Base-by-base conservation (phyloP, 257 asterid genomes). In the Ligustrum vulgare region DNA sequence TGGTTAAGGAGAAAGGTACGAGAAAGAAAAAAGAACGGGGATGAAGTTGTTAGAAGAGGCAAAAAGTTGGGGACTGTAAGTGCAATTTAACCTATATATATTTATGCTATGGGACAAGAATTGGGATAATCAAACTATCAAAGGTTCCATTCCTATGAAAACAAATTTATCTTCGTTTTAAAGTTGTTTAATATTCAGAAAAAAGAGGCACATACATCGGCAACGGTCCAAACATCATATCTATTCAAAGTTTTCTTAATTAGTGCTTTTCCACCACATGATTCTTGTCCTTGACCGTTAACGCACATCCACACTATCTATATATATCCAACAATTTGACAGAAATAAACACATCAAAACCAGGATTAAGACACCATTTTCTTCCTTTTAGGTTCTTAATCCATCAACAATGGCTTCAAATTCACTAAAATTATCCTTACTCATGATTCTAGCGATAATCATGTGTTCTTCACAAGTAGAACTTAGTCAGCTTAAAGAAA, bases 401-500 rank as follows among this genome's bases (percentile, higher is more conserved):
- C 23, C 3, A 51, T 51, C 62, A 51, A 58, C 65, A 58, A 80
- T 78, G 87, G 76, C 78, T 47, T 68, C 74, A 16, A 33, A 54
- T 75, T 64, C 72, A 74, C 4, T 67, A 49, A 75, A 12, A 10
- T 7, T 80, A 0, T 64, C 45, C 28, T n/a, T 64, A 16, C 51
- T 78, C 43, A 31, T 78, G 63, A 39, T 80, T 67, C 12, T 85
- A 11, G 51, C 63, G 62, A 67, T 54, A 11, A 25, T 80, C 74
- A 67, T 60, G n/a, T 39, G 3, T 33, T 18, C 62, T 51, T 71
- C 81, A 22, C 5, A 22, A 11, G 81, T 80, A 0, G 49, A 77
- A 13, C 60, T 66, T 8, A 66, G 63, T 49, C 82, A 78, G 20
- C 80, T 51, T 66, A 81, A 70, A 56, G 86, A 85, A 76, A 83